Evolutionary conservation across 352 stramenopile species (phyloP).

Genomic region (Globisporangium mamillatum): DNA sequence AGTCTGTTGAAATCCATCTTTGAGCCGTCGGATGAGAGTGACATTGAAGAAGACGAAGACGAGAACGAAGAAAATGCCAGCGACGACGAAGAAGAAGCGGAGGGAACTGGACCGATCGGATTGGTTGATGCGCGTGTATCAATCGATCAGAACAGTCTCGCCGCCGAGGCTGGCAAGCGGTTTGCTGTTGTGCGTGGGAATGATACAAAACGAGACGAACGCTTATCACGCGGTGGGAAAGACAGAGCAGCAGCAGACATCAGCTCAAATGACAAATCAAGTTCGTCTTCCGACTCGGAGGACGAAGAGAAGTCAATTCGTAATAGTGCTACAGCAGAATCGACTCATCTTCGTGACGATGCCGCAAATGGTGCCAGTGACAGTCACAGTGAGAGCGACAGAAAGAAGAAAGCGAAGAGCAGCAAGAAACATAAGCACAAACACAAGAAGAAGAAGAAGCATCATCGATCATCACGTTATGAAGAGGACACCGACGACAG

Average conservation of each 20-base stretch:
- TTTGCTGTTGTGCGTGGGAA: neutral
- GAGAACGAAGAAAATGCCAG: conserved; percentile 25
- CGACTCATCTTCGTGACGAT: neutral
- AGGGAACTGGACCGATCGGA: neutral
- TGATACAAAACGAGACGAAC: conserved; percentile 7
- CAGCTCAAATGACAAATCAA: conserved; percentile 9
- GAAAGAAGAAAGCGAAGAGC: conserved; percentile 18
- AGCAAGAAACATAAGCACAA: conserved; percentile 17
- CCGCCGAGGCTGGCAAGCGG: neutral
- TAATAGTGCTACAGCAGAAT: neutral
- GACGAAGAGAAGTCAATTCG: neutral
- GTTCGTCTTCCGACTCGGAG: conserved; percentile 12
- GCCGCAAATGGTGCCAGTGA: neutral
- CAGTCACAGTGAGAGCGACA: neutral
- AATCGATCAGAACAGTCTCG: conserved; percentile 8
- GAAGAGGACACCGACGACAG: conserved; percentile 19
- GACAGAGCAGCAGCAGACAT: conserved; percentile 2
- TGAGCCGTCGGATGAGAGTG: conserved; percentile 67
- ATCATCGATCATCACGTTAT: conserved; percentile 26
- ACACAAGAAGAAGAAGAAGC: conserved; percentile 16
- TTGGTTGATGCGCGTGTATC: conserved; percentile 6
- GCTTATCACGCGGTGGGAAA: neutral
- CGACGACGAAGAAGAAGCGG: conserved; percentile 23
- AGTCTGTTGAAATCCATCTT: conserved; percentile 82
- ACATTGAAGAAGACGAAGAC: conserved; percentile 34